phyloP scores from a whole-genome alignment of 2,329 filamentous ascomycete genomes.

The Aspergillus intermedius region DNA sequence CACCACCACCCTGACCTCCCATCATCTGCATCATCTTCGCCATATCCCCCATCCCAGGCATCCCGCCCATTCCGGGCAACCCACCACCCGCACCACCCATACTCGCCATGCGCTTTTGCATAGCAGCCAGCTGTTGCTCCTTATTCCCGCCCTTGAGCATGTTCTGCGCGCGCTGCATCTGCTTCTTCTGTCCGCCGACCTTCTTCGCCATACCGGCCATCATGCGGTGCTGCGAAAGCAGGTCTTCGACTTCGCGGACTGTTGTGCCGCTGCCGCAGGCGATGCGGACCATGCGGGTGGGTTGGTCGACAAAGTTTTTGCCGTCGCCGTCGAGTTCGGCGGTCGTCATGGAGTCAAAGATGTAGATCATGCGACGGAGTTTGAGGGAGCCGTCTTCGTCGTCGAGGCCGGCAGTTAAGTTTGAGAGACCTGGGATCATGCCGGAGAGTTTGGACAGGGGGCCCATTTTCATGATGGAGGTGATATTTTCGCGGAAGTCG shows the following conservation, averaged over 20 bases:
- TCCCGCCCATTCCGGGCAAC: slow-evolving; percentile 53
- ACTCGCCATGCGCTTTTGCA: slow-evolving; percentile 90
- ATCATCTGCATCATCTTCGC: slow-evolving; percentile 98
- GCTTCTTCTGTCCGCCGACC: slow-evolving; percentile 96
- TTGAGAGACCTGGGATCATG: slow-evolving; percentile 94
- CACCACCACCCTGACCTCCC: slow-evolving; percentile 59
- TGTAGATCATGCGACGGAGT: slow-evolving; percentile 97
- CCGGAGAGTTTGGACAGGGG: slow-evolving; percentile 94
- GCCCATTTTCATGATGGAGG: slow-evolving; percentile 99
- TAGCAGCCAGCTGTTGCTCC: slow-evolving; percentile 86
- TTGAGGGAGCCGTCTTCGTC: slow-evolving; percentile 93
- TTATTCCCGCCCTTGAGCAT: slow-evolving; percentile 89
- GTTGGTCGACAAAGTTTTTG: slow-evolving; percentile 88
- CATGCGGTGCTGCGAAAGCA: slow-evolving; percentile 96
- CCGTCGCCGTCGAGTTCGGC: slow-evolving; percentile 94
- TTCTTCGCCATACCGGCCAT: slow-evolving; percentile 99
- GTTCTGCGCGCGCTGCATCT: slow-evolving; percentile 88
- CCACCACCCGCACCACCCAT: slow-evolving; percentile 72
- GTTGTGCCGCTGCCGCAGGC: slow-evolving; percentile 84
- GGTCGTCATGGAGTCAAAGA: slow-evolving; percentile 95
- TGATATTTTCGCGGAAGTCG: slow-evolving; percentile 88
- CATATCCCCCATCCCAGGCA: slow-evolving; percentile 73
- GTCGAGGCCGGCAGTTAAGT: slow-evolving; percentile 92
- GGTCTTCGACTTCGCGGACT: slow-evolving; percentile 88
- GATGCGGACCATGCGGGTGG: slow-evolving; percentile 84